A percentile compares a stretch with the other conserved stretches of the same genome.
Evolutionary conservation across 495 filamentous ascomycete genomes (phyloP).

Genomic region (Talaromyces trachyspermus): DNA sequence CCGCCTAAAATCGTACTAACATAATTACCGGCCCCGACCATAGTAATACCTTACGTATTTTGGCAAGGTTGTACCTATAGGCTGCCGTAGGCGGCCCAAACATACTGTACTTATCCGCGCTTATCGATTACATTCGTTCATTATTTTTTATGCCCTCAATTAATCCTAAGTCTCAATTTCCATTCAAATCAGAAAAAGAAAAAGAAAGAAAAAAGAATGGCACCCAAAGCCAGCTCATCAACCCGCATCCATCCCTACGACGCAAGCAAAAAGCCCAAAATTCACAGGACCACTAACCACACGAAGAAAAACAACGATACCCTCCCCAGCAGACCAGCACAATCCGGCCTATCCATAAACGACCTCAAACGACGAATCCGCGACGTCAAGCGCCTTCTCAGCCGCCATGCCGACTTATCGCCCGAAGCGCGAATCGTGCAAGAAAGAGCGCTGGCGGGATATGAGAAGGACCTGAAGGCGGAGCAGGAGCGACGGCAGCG

Average conservation of each 20-base stretch:
- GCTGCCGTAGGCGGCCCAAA: no score
- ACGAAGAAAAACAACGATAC: neutral
- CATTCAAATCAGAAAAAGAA: neutral
- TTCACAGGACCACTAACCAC: slow-evolving; percentile 8
- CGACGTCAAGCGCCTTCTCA: slow-evolving; percentile 51
- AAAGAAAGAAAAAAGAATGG: neutral
- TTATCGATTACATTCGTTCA: no score
- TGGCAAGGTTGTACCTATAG: slow-evolving; percentile 2
- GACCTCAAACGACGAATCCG: slow-evolving; percentile 46
- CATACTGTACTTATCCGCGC: no score
- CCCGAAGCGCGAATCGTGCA: slow-evolving; percentile 67
- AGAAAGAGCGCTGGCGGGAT: slow-evolving; percentile 72
- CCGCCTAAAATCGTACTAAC: no score
- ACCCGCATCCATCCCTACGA: slow-evolving; percentile 7
- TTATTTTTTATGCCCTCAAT: neutral
- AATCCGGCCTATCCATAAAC: slow-evolving; percentile 40
- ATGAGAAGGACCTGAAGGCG: slow-evolving; percentile 61
- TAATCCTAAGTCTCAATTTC: no score
- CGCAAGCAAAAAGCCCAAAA: slow-evolving; percentile 5
- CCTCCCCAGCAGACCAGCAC: slow-evolving; percentile 11
- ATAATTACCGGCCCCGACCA: no score
- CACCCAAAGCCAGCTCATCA: neutral
- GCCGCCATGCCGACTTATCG: slow-evolving; percentile 50
- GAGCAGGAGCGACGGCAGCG: slow-evolving; percentile 56
- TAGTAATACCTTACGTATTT: no score